phyloP scores from a whole-genome alignment of 257 asterid species.

The Lantana camara region DNA sequence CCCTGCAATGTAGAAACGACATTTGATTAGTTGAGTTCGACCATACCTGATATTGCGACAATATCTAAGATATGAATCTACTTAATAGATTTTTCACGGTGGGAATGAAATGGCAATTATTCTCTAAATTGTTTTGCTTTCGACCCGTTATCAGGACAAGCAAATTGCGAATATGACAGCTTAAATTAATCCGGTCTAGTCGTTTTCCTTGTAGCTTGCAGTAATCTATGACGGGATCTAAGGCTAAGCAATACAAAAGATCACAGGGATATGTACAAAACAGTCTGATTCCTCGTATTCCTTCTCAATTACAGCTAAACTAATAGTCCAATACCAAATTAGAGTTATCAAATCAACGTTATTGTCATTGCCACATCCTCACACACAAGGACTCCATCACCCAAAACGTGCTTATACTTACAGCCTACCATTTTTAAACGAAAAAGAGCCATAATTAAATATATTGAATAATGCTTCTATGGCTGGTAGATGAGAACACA shows the following conservation, averaged over 20 bases:
- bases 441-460: not conserved
- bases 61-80: not conserved
- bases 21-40: too few relatives aligned
- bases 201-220: not conserved
- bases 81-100: not conserved
- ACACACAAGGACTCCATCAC: not conserved
- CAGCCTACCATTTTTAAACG: slow-evolving; percentile 1
- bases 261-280: not conserved
- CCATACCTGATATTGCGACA: too few relatives aligned
- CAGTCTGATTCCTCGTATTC: not conserved
- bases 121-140: not conserved
- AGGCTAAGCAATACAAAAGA: not conserved
- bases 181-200: not conserved
- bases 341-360: not conserved
- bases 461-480: slow-evolving; percentile 3
- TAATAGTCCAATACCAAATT: not conserved
- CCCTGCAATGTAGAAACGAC: slow-evolving; percentile 42
- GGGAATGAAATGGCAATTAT: not conserved
- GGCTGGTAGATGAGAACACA: not conserved
- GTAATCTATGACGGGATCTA: not conserved
- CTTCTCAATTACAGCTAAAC: slow-evolving; percentile 6
- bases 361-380: not conserved
- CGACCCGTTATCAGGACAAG: not conserved
- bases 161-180: too few relatives aligned
- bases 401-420: not conserved